These are phyloP conservation scores for Vitis riparia DNA, from an alignment of 164 flowering plant species.

Conservation along the genomic window DNA sequence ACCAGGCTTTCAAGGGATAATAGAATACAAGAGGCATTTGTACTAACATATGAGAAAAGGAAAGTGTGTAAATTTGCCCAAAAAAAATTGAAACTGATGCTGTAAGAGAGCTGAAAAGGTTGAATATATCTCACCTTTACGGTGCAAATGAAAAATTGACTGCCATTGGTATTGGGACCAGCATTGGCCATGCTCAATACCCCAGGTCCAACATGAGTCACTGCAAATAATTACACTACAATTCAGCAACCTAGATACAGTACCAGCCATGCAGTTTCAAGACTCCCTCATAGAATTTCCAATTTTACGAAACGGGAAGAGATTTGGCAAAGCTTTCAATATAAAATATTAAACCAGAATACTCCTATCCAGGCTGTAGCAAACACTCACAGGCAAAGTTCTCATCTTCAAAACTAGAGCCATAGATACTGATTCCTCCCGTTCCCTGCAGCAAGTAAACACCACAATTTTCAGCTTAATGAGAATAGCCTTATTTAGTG, in stretches of 20 bases:
- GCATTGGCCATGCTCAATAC: slow-evolving; percentile 89
- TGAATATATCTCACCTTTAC: slow-evolving; percentile 44
- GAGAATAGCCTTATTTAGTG: neutral
- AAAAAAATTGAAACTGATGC: neutral
- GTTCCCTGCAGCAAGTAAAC: slow-evolving; percentile 59
- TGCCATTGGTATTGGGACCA: slow-evolving; percentile 79
- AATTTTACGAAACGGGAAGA: neutral
- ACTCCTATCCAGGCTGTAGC: neutral
- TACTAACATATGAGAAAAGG: neutral
- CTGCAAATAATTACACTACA: slow-evolving; percentile 35
- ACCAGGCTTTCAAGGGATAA: too few relatives aligned
- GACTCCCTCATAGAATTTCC: neutral
- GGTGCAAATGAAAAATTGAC: slow-evolving; percentile 88
- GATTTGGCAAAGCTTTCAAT: neutral
- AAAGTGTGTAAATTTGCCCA: neutral
- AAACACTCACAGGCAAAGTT: slow-evolving; percentile 57
- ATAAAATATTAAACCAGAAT: neutral
- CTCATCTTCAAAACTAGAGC: slow-evolving; percentile 70
- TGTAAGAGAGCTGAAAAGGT: neutral
- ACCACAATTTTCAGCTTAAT: slow-evolving; percentile 2
- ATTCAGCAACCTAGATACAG: neutral
- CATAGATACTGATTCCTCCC: slow-evolving; percentile 80
- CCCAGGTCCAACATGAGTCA: slow-evolving; percentile 75
- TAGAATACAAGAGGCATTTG: too few relatives aligned
- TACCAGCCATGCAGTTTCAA: neutral